A percentile compares a stretch with the other conserved stretches of the same genome.
These are phyloP conservation scores for Erysiphe neolycopersici DNA, from an alignment of 2,329 filamentous ascomycete genomes.

Conservation along the genomic window DNA sequence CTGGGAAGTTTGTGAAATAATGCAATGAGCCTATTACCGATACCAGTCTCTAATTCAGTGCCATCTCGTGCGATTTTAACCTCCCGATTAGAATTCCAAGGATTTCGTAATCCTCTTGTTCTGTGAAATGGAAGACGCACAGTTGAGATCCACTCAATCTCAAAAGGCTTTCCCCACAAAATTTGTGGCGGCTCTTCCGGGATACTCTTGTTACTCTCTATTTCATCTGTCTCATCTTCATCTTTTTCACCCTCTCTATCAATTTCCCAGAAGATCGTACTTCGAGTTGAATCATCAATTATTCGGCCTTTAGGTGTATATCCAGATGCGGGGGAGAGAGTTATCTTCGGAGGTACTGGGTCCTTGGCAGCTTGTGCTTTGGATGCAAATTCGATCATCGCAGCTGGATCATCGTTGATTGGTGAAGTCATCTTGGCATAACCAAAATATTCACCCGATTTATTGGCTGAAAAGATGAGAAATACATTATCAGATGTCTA, in stretches of 20 bases:
- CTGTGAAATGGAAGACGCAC: constrained; percentile 65
- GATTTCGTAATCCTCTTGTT: constrained; percentile 65
- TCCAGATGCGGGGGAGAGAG: constrained; percentile 51
- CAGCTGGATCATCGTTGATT: constrained; percentile 50
- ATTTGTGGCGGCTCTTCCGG: constrained; percentile 15
- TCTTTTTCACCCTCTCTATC: constrained; percentile 25
- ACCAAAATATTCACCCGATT: constrained; percentile 90
- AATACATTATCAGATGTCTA: constrained; percentile 65
- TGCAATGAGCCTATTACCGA: constrained; percentile 50
- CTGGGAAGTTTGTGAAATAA: constrained; percentile 39
- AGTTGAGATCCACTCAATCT: constrained; percentile 72
- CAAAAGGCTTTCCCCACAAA: constrained; percentile 75
- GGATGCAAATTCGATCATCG: constrained; percentile 41
- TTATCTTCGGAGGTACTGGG: constrained; percentile 49
- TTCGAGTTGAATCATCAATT: constrained; percentile 77
- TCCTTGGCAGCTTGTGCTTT: constrained; percentile 31
- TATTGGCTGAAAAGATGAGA: constrained; percentile 86
- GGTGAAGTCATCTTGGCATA: constrained; percentile 74
- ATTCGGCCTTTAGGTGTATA: constrained; percentile 61
- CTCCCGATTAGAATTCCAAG: constrained; percentile 85
- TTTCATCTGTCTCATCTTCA: constrained; percentile 19
- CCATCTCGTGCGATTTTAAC: constrained; percentile 91
- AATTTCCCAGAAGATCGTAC: constrained; percentile 91
- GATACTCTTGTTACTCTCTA: constrained; percentile 15
- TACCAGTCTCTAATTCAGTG: constrained; percentile 65